phyloP scores from a whole-genome alignment of 257 asterid genomes.

The Schizonepeta tenuifolia region DNA sequence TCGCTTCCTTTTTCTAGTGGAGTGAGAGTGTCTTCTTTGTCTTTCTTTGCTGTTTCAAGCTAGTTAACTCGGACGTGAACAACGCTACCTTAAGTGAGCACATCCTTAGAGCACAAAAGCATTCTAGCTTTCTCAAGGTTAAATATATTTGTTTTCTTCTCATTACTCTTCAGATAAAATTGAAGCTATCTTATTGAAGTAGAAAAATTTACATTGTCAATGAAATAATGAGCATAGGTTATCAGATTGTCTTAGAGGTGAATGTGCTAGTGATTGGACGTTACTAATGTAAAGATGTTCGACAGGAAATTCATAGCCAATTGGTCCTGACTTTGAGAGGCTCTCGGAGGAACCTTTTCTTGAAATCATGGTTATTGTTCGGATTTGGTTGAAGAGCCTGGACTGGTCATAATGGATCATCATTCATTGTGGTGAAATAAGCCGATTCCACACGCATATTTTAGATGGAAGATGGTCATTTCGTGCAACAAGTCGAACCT shows the following conservation, averaged over 20 bases:
- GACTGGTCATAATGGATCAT: background rate
- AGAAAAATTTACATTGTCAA: background rate
- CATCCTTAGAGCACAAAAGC: conserved; percentile 22
- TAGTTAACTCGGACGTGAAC: conserved; percentile 31
- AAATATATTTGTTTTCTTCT: background rate
- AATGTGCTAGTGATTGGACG: too few relatives aligned
- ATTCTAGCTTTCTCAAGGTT: conserved; percentile 33
- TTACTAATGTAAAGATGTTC: background rate
- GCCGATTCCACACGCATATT: too few relatives aligned
- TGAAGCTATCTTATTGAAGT: too few relatives aligned
- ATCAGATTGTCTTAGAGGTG: too few relatives aligned
- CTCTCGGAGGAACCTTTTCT: background rate
- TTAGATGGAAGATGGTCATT: too few relatives aligned
- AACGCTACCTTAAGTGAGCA: conserved; percentile 31
- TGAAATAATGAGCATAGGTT: background rate
- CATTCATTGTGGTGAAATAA: too few relatives aligned
- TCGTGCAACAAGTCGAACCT: too few relatives aligned
- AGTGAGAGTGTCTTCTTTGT: background rate
- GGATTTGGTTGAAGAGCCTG: background rate
- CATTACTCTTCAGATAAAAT: background rate
- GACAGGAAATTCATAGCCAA: background rate
- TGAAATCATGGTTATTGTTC: background rate
- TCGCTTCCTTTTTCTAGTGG: background rate
- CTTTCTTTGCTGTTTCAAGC: conserved; percentile 29
- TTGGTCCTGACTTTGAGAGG: background rate